These are phyloP conservation scores for Coelastrella sp. DNA, from an alignment of 139 green algal species.

Conservation along the genomic window DNA sequence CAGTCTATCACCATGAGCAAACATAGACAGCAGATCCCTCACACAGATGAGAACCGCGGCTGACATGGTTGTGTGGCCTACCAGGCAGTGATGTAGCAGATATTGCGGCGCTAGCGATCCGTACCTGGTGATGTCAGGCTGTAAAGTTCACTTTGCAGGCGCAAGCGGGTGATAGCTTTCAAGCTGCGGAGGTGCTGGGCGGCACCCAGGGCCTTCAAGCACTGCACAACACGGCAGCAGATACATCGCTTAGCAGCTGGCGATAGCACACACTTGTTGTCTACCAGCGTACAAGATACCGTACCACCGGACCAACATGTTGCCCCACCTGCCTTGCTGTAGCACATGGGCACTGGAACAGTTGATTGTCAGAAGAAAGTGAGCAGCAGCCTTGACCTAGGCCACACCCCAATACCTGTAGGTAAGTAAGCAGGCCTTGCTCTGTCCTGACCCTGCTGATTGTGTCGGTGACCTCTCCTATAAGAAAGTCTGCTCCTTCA, in stretches of 20 bases:
- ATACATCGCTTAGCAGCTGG: background rate
- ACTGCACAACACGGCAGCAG: slow-evolving; percentile 16
- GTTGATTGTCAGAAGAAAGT: too few relatives aligned
- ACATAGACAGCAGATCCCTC: too few relatives aligned
- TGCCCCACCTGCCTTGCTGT: too few relatives aligned
- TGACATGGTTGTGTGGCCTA: too few relatives aligned
- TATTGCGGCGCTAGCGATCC: background rate
- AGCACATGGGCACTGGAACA: too few relatives aligned
- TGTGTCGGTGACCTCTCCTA: slow-evolving; percentile 66
- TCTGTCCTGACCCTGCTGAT: slow-evolving; percentile 53
- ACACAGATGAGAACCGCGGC: too few relatives aligned
- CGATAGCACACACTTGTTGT: background rate
- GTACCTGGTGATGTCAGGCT: slow-evolving; percentile 67
- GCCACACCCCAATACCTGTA: background rate
- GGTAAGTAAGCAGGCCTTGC: slow-evolving; percentile 39
- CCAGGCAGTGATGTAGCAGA: too few relatives aligned
- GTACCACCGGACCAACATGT: too few relatives aligned
- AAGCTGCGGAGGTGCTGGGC: slow-evolving; percentile 50
- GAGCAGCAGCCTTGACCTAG: too few relatives aligned
- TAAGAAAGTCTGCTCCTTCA: slow-evolving; percentile 66
- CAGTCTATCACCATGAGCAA: too few relatives aligned
- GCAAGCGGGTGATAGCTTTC: slow-evolving; percentile 64
- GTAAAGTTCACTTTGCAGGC: slow-evolving; percentile 81
- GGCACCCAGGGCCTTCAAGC: slow-evolving; percentile 51
- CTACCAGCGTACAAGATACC: background rate